These are phyloP conservation scores for Tylopilus intermedius DNA, from an alignment of 768 basidiomycete species.

Conservation along the genomic window DNA sequence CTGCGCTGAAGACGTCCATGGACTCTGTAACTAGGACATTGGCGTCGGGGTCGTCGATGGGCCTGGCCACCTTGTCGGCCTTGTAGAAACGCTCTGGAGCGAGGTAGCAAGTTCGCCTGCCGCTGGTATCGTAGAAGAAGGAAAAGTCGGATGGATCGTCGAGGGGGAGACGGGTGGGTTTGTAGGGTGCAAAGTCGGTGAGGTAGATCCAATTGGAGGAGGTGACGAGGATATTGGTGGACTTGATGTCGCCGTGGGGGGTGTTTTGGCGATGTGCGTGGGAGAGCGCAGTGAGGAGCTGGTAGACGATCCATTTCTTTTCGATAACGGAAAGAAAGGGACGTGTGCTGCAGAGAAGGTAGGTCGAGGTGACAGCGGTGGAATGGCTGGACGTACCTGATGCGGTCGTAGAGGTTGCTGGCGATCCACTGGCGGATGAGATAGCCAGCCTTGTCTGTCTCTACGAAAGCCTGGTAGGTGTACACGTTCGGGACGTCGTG, in stretches of 20 bases:
- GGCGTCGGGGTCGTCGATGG: slow-evolving; percentile 47
- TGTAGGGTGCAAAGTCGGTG: slow-evolving; percentile 92
- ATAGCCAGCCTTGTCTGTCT: slow-evolving; percentile 95
- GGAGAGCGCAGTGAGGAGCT: slow-evolving; percentile 78
- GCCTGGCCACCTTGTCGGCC: slow-evolving; percentile 60
- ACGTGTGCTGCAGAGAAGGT: slow-evolving; percentile 61
- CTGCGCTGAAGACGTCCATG: slow-evolving; percentile 96
- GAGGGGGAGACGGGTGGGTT: slow-evolving; percentile 90
- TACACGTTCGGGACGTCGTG: slow-evolving; percentile 84
- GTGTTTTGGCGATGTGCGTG: slow-evolving; percentile 81
- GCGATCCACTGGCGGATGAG: slow-evolving; percentile 92
- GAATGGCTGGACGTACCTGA: slow-evolving; percentile 60
- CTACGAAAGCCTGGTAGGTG: slow-evolving; percentile 82
- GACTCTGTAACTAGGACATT: slow-evolving; percentile 85
- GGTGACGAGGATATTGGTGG: slow-evolving; percentile 92
- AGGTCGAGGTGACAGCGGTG: not conserved
- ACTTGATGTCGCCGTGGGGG: slow-evolving; percentile 98
- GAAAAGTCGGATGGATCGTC: slow-evolving; percentile 98
- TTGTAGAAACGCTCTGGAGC: slow-evolving; percentile 95
- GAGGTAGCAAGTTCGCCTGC: slow-evolving; percentile 89
- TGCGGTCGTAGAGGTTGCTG: slow-evolving; percentile 92
- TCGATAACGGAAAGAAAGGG: slow-evolving; percentile 89
- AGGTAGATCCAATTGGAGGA: slow-evolving; percentile 95
- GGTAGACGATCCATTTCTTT: slow-evolving; percentile 98
- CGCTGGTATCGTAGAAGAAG: slow-evolving; percentile 95